Base-by-base conservation (phyloP, 1,284 basidiomycete genomes). In the Inonotus hispidus region DNA sequence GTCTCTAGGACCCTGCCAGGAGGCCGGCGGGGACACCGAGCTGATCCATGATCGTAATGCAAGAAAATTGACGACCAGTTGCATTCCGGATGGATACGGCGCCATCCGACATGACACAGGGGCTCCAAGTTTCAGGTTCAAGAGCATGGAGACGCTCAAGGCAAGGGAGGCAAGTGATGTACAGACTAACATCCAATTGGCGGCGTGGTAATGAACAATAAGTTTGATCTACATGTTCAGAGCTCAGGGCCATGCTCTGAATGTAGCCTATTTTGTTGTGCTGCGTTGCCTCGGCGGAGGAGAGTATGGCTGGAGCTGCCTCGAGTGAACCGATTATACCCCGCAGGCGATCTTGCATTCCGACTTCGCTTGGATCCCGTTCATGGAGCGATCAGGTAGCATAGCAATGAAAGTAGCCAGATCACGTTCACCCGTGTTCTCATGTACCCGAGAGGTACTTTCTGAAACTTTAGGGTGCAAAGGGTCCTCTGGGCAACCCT, bases 271-370 rank as follows among this genome's bases (percentile, higher is more conserved):
- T 52, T 52, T 52, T 27, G 50, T 32, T 27, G 11, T 19, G 50
- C 50, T 32, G 32, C 50, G 50, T 27, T 32, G 50, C 50, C 32
- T 52, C 50, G 50, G 50, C 50, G 50, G 50, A 52, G 50, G 50
- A 52, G 23, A 27, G 50, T 14, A 32, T 16, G 50, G 29, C 50
- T 52, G 50, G 50, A 52, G 32, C 50, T 52, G 32, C 50, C 32
- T 35, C 50, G 19, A 52, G 16, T 8, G 50, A 11, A 16, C 50
- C 50, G 50, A 52, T 52, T 52, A 27, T 35, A 27, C 21, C 50
- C 50, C 29, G 35, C 50, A 52, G 50, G 50, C 32, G 50, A 52
- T 52, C 50, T 52, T 27, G 50, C 50, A 32, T 32, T 52, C 13
- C 16, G 32, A 25, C 32, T 52, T 27, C 16, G 16, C 19, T 43